A percentile compares a stretch with the other conserved stretches of the same genome.
Conservation (phyloP, 2,329 filamentous ascomycete genomes). For the Trichoderma semiorbis region DNA sequence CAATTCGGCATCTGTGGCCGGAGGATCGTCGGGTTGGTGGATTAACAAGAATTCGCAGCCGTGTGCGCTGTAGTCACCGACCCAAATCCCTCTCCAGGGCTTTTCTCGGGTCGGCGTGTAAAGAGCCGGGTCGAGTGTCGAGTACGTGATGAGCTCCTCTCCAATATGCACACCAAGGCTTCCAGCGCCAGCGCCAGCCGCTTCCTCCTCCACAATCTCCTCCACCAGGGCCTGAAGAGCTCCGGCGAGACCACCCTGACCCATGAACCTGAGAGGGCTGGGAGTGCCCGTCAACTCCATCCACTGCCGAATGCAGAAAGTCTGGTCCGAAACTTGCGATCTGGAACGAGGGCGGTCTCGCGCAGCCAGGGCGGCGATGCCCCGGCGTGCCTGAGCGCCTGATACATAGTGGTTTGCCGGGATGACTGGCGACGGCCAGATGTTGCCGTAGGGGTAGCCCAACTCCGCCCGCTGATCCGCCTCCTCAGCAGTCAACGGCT, state of each 20-base stretch:
- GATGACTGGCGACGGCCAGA: slow-evolving; percentile 75
- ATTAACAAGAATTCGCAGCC: slow-evolving; percentile 86
- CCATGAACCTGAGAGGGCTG: slow-evolving; percentile 28
- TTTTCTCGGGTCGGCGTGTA: slow-evolving; percentile 79
- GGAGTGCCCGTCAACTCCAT: slow-evolving; percentile 56
- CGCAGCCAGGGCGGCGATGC: slow-evolving; percentile 27
- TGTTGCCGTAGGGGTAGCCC: slow-evolving; percentile 45
- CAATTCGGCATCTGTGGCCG: slow-evolving; percentile 37
- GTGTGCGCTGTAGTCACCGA: slow-evolving; percentile 83
- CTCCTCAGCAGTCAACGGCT: slow-evolving; percentile 40
- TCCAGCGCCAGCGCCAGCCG: slow-evolving; percentile 15
- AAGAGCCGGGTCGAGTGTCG: slow-evolving; percentile 67
- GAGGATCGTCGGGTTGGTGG: slow-evolving; percentile 61
- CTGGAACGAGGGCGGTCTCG: slow-evolving; percentile 44
- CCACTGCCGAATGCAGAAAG: slow-evolving; percentile 75
- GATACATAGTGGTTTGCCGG: slow-evolving; percentile 57
- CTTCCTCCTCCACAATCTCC: slow-evolving; percentile 1
- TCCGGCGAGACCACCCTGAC: slow-evolving; percentile 26
- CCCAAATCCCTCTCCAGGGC: slow-evolving; percentile 88
- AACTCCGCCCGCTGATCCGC: slow-evolving; percentile 30
- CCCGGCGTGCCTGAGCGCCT: slow-evolving; percentile 29
- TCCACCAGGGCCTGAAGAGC: slow-evolving; percentile 22
- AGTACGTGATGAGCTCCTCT: slow-evolving; percentile 59
- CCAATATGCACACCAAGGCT: slow-evolving; percentile 46
- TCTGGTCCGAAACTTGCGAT: slow-evolving; percentile 61